Conservation (phyloP, 352 stramenopile species). For the Phytophthora tubulina region DNA sequence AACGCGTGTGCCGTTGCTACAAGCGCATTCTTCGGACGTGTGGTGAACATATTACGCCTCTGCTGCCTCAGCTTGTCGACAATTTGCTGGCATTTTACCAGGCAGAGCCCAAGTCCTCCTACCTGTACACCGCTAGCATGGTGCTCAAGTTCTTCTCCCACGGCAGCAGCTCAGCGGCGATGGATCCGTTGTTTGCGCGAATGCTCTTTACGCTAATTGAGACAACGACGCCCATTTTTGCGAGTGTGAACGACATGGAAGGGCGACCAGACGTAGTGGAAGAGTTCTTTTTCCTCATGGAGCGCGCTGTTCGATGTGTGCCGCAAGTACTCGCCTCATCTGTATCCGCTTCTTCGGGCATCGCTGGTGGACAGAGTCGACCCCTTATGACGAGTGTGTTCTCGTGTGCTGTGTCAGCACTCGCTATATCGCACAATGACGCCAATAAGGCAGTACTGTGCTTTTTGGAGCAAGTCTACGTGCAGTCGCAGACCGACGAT, state of each 20-base stretch:
- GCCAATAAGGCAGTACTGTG: constrained; percentile 94
- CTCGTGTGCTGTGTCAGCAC: constrained; percentile 85
- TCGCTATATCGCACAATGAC: constrained; percentile 94
- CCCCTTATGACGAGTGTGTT: constrained; percentile 85
- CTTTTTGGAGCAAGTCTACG: constrained; percentile 87
- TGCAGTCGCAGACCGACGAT: constrained; percentile 29
- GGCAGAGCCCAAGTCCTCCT: constrained; percentile 84
- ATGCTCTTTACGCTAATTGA: constrained; percentile 75
- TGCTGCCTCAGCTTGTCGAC: constrained; percentile 80
- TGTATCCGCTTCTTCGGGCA: constrained; percentile 34
- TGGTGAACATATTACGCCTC: constrained; percentile 63
- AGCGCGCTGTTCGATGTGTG: constrained; percentile 88
- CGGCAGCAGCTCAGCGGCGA: constrained; percentile 38
- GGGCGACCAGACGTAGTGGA: constrained; percentile 94
- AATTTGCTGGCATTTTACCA: constrained; percentile 85
- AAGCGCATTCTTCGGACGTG: constrained; percentile 89
- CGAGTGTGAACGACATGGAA: constrained; percentile 60
- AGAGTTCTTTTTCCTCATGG: constrained; percentile 97
- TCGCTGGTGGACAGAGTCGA: constrained; percentile 3
- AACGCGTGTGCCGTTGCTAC: constrained; percentile 87
- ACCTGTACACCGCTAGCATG: constrained; percentile 87
- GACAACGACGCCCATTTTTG: constrained; percentile 90
- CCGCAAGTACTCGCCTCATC: constrained; percentile 74
- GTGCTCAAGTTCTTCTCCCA: constrained; percentile 81
- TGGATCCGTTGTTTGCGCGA: constrained; percentile 60